phyloP scores from a whole-genome alignment of 371 early-diverging fungal genomes.

The Apophysomyces ossiformis region DNA sequence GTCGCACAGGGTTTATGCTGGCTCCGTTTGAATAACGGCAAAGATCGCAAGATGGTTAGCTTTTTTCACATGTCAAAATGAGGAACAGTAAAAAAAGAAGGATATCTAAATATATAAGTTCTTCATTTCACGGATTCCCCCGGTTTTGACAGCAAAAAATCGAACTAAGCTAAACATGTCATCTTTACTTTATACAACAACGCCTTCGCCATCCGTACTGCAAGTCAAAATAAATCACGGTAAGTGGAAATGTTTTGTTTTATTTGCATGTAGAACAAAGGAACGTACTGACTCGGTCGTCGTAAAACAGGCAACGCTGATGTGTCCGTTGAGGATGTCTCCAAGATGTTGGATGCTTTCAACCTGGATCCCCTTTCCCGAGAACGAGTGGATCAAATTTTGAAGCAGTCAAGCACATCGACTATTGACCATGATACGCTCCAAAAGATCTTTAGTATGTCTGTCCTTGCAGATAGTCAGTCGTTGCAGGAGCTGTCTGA shows the following conservation, averaged over 20 bases:
- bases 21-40: constrained; percentile 9
- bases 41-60: not conserved
- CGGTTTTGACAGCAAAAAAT: too few relatives aligned
- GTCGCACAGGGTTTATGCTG: not conserved
- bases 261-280: too few relatives aligned
- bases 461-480: not conserved
- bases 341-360: not conserved
- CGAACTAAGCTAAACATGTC: too few relatives aligned
- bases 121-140: not conserved
- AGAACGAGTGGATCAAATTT: not conserved
- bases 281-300: too few relatives aligned
- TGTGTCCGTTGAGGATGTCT: not conserved
- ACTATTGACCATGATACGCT: not conserved
- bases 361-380: not conserved
- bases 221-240: not conserved
- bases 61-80: not conserved
- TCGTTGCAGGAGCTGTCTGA: not conserved
- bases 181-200: not conserved
- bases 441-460: not conserved
- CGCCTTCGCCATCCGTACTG: not conserved
- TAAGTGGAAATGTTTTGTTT: not conserved
- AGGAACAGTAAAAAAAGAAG: not conserved
- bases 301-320: not conserved
- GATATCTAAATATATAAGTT: not conserved
- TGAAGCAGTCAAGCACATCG: not conserved